These are phyloP conservation scores for Ceratocystis papillata DNA, from an alignment of 2,329 filamentous ascomycete genomes.

Conservation along the genomic window DNA sequence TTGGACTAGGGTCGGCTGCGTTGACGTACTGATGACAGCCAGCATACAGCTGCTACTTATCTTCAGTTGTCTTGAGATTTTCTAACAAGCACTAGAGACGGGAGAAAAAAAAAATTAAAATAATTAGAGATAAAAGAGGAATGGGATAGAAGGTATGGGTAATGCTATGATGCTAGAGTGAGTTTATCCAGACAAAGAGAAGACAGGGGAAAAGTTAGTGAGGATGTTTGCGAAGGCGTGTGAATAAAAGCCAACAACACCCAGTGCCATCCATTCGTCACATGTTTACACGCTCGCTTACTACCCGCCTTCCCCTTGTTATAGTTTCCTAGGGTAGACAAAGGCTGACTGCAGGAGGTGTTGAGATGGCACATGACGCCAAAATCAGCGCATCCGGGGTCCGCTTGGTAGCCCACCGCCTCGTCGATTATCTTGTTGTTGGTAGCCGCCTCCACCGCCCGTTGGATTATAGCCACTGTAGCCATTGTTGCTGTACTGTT, in stretches of 20 bases:
- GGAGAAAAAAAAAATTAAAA: background rate
- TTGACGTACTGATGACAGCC: background rate
- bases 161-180: conserved; percentile 12
- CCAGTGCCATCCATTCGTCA: background rate
- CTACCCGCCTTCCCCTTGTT: background rate
- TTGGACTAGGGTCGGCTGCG: background rate
- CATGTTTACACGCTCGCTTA: background rate
- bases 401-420: conserved; percentile 28
- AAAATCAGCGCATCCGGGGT: conserved; percentile 35
- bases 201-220: background rate
- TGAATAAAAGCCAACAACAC: background rate
- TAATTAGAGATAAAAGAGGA: background rate
- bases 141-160: conserved; percentile 9
- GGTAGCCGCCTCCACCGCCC: conserved; percentile 27
- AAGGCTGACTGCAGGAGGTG: too few species aligned
- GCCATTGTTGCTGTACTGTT: background rate
- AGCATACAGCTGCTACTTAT: too few species aligned
- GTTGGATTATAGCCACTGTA: conserved; percentile 26
- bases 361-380: background rate
- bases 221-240: background rate
- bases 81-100: background rate
- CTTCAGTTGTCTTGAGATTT: too few species aligned
- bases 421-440: conserved; percentile 18
- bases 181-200: background rate
- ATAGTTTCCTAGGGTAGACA: too few species aligned